Base-by-base conservation (phyloP, 257 asterid genomes). In the Solanum acaule region DNA sequence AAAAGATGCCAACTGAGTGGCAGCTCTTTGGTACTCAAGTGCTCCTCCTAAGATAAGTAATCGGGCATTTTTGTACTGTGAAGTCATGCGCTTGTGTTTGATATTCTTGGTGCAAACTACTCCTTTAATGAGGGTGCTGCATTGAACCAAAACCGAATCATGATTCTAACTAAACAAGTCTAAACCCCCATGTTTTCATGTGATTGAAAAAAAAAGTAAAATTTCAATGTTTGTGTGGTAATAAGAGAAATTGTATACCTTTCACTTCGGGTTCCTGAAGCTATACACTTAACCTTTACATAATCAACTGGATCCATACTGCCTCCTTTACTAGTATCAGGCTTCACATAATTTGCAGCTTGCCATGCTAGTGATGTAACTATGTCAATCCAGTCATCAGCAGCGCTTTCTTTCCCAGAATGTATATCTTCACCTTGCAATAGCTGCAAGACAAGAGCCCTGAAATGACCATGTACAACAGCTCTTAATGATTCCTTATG, bases 241-340 rank as follows among this genome's bases (percentile, higher is more conserved):
- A 83, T 22, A 56, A 83, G 81, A 65, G 75, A 27, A 33, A 65
- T 6, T 42, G 38, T 25, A 49, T 94, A 97, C 99, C 99, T 96
- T 61, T 96, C 96, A 20, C 91, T 84, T 73, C 94, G 98, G 89
- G 72, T 89, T 90, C 99, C 99, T 3, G 99, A 94, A 82, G 99
- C 99, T 35, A 97, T 91, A 89, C 99, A 96, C 91, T 96, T 97
- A 89, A 97, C 93, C 91, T 96, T 97, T 52, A 96, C 92, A 89
- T 97, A 97, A 87, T 96, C 94, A 76, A 94, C 93, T 2, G 99
- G 99, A 90, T 97, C 99, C 99, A 97, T 97, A 93, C 99, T 97
- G 83, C 99, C 99, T 84, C 98, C 99, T 91, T 92, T 91, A 90
- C 95, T 94, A n/a, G 97, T 94, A 93, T 97, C 95, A 2, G 98